phyloP scores from a whole-genome alignment of 2,329 filamentous ascomycete species.

The Lachnellula occidentalis region DNA sequence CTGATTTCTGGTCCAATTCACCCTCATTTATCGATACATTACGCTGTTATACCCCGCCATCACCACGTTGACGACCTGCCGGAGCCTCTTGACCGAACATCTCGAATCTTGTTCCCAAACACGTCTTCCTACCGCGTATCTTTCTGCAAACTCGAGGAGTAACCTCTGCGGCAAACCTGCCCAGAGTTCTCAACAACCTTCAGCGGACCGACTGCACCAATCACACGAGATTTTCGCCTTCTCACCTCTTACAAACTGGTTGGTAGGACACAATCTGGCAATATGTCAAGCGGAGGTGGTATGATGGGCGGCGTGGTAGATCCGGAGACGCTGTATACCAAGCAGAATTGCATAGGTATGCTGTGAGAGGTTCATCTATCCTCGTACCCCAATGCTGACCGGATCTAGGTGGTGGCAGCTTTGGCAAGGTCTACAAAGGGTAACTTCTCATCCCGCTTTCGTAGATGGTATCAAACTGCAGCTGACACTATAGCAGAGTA shows the following conservation, averaged over 20 bases:
- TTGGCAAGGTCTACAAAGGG: constrained; percentile 99
- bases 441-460: constrained; percentile 36
- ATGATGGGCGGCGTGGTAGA: constrained; percentile 56
- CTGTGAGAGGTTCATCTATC: constrained; percentile 4
- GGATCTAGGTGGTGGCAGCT: constrained; percentile 79
- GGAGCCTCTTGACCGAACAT: not conserved
- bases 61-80: constrained; percentile 18
- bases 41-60: constrained; percentile 21
- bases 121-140: not conserved
- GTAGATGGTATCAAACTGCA: constrained; percentile 3
- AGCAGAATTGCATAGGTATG: constrained; percentile 80
- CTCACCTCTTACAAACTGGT: constrained; percentile 1
- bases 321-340: constrained; percentile 88
- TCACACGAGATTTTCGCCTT: not conserved
- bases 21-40: not conserved
- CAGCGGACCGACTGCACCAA: not conserved
- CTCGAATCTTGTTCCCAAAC: not conserved
- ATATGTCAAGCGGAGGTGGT: constrained; percentile 27
- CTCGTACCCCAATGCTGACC: constrained; percentile 22
- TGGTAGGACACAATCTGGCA: constrained; percentile 6
- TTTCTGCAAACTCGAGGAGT: not conserved
- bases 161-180: not conserved
- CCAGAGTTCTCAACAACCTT: too few species aligned
- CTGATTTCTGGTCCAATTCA: not conserved
- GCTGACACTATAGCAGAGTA: constrained; percentile 51